Base-by-base conservation (phyloP, 768 basidiomycete genomes). In the Leucocoprinus birnbaumii region DNA sequence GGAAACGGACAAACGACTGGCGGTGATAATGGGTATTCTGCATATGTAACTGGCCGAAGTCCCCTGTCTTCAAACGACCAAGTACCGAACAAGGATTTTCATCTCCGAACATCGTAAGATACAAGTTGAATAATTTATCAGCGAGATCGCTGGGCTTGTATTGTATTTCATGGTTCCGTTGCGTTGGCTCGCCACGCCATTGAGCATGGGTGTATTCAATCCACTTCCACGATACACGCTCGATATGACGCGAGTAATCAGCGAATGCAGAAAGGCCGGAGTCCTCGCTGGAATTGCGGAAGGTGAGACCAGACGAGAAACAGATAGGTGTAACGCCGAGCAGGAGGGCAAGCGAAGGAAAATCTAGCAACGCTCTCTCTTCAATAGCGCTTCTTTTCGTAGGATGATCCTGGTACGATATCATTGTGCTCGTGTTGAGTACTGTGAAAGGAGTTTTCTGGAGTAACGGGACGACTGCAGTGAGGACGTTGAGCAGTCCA, bases 401-500 rank as follows among this genome's bases (percentile, higher is more conserved):
- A n/a, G 47, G 48, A n/a, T 47, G 21, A 10, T 31, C 48, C 14
- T 51, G 46, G 8, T 43, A 52, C 21, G 49, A 62, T 5, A 78
- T 57, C 2, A 82, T 62, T 5, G 76, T 65, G 57, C 81, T 71
- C 1, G 78, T 79, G 42, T 76, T 70, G 4, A 82, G 59, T 1
- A 72, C 65, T 3, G 73, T 62, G 16, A 64, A 65, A 2, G 68
- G 61, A 13, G 59, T 56, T 10, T 51, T 48, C 16, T 65, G 65
- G 6, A 80, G 65, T 5, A 82, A 60, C 1, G 78, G 79, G 1
- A 69, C 53, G 0, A 72, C 60, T 3, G 66, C 65, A 27, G 72
- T 48, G 3, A 82, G 61, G 40, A 80, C 51, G 50, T 81, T 82
- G 18, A 81, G 56, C 10, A 79, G 62, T 0, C 79, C 80, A n/a